Evolutionary conservation across 331 rosid genomes (phyloP).

Genomic region (Stylosanthes scabra): DNA sequence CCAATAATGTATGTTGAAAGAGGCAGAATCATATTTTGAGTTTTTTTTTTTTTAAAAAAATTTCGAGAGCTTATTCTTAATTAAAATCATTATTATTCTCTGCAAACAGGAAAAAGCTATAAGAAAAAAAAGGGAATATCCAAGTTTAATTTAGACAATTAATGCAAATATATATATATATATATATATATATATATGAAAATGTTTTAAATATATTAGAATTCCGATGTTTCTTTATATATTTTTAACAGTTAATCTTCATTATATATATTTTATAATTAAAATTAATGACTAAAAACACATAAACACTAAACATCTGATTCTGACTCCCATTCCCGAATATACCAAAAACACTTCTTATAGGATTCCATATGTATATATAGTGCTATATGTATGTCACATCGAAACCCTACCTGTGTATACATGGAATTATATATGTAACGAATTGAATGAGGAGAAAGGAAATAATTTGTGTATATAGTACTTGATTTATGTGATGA

Average conservation of each 20-base stretch:
- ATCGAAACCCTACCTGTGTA: not conserved
- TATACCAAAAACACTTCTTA: too few relatives aligned
- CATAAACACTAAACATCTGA: too few relatives aligned
- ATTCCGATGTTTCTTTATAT: too few relatives aligned
- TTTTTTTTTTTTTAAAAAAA: too few relatives aligned
- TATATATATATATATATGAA: too few relatives aligned
- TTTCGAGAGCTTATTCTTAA: slow-evolving; percentile 35
- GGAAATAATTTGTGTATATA: slow-evolving; percentile 15
- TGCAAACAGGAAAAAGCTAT: not conserved
- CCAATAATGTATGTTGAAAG: slow-evolving; percentile 50
- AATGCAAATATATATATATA: too few relatives aligned
- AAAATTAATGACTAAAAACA: too few relatives aligned
- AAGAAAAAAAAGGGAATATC: too few relatives aligned
- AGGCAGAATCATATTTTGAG: slow-evolving; percentile 47
- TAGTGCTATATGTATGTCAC: not conserved
- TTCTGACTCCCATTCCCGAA: too few relatives aligned
- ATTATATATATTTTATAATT: not conserved
- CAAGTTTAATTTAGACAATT: too few relatives aligned
- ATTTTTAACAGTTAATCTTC: too few relatives aligned
- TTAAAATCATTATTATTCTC: slow-evolving; percentile 31
- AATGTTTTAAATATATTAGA: too few relatives aligned
- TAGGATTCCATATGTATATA: not conserved
- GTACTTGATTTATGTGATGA: not conserved
- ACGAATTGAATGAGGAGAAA: not conserved
- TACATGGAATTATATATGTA: slow-evolving; percentile 1